phyloP scores from a whole-genome alignment of 495 filamentous ascomycete species.

The Astrothelium subdiscretum region DNA sequence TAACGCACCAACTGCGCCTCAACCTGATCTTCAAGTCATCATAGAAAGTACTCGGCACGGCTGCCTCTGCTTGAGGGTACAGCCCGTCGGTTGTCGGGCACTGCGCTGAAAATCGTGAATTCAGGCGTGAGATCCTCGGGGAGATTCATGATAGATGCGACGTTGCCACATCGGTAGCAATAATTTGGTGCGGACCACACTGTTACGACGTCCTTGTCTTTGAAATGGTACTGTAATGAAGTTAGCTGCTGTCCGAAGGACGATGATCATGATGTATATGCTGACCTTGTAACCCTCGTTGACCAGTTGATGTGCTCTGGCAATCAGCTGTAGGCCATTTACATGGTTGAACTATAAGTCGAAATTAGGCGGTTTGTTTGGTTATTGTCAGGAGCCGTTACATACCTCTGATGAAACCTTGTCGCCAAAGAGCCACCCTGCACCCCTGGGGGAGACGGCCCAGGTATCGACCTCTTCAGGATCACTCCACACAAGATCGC shows the following conservation, averaged over 20 bases:
- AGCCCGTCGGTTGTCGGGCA: constrained; percentile 82
- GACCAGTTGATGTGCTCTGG: constrained; percentile 89
- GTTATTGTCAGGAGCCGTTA: background rate
- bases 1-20: background rate
- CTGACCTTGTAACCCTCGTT: constrained; percentile 93
- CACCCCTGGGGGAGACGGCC: constrained; percentile 89
- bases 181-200: constrained; percentile 99
- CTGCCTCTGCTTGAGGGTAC: constrained; percentile 71
- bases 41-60: constrained; percentile 91
- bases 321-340: constrained; percentile 88
- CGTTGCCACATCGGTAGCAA: constrained; percentile 96
- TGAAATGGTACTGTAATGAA: constrained; percentile 66
- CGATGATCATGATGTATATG: background rate
- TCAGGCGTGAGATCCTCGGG: constrained; percentile 70
- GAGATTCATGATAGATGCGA: constrained; percentile 93
- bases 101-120: constrained; percentile 91
- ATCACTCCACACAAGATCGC: constrained; percentile 96
- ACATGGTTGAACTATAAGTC: constrained; percentile 74
- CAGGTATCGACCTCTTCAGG: constrained; percentile 97
- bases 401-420: constrained; percentile 79
- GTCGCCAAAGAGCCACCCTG: constrained; percentile 94
- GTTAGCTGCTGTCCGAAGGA: constrained; percentile 4
- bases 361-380: constrained; percentile 1
- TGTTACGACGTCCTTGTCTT: constrained; percentile 92
- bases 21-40: constrained; percentile 18